Percentiles rank a stretch among this genome's conserved stretches.
Conservation (phyloP, 768 basidiomycete genomes). For the Dioszegia aurantiaca region DNA sequence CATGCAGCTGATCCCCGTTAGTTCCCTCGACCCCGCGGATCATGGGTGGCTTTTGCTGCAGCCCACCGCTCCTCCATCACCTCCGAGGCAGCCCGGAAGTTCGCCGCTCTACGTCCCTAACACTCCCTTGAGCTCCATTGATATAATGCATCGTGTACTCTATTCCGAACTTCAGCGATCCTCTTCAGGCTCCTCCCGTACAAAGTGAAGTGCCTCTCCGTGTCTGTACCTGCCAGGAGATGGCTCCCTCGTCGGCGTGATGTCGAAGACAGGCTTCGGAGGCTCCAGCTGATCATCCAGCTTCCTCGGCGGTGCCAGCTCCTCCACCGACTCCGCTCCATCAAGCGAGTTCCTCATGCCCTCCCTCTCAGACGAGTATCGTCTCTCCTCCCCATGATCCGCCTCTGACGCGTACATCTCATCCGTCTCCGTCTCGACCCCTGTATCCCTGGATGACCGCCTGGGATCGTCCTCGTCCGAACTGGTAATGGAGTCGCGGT, state of each 20-base stretch:
- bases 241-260: constrained; percentile 49
- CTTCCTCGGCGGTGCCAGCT: constrained; percentile 1
- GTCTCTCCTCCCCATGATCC: constrained; percentile 1
- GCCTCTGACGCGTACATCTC: constrained; percentile 5
- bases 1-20: too few species aligned
- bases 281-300: constrained; percentile 22
- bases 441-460: constrained; percentile 1
- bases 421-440: constrained; percentile 1
- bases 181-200: constrained; percentile 41
- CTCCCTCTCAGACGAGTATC: constrained; percentile 1
- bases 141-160: too few species aligned
- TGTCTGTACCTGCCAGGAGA: constrained; percentile 48
- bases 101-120: too few species aligned
- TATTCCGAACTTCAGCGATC: too few species aligned
- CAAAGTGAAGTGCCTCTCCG: constrained; percentile 47
- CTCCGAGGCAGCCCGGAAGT: too few species aligned
- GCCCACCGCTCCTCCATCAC: too few species aligned
- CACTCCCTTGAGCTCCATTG: too few species aligned
- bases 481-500: constrained; percentile 12
- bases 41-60: too few species aligned
- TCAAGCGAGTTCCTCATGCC: neutral
- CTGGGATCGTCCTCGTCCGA: constrained; percentile 11
- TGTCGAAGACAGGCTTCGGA: constrained; percentile 39
- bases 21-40: too few species aligned
- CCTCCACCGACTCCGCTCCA: neutral